Base-by-base conservation (phyloP, 441 rosid species). In the Melastoma candidum region DNA sequence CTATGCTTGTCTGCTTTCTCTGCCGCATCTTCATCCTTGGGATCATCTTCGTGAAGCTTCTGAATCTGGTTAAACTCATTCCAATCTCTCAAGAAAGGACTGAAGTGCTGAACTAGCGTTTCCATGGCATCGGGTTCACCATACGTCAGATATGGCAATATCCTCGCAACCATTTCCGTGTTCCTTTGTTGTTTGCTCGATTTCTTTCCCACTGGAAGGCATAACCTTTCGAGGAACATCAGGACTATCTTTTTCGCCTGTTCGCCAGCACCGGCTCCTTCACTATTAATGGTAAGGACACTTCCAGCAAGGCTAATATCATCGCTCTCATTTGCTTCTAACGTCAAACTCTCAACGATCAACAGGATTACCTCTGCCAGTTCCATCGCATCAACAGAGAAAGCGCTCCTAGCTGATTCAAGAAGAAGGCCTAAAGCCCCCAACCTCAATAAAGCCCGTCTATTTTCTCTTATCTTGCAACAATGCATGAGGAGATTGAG, bases 61-160 rank as follows among this genome's bases (percentile, higher is more conserved):
- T 89, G 95, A 78, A 92, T 70, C 47, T 47, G 71, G 74, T 95
- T 87, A 66, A 89, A 95, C 57, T 82, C 98, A 56, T 73, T 59
- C 99, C 99, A 95, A 72, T 92, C 75, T 72, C 77, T 88, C 83
- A 95, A 74, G 75, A 73, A 87, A 13, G 95, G 90, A 58, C 74
- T 76, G 70, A 95, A 95, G 73, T 95, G 96, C 73, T 86, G 85
- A 72, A 92, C 78, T 36, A 95, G 95, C 47, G 95, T 96, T 75
- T 86, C 97, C 98, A 92, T 95, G 7, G 99, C 99, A 69, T 94
- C 96, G 68, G 98, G 90, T 76, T 95, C 98, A 72, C 99, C 99
- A 70, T 95, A 95, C 53, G 99, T 95, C 69, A 95, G 78, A 72
- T 89, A 92, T 3, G 99, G 99, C 74, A 95, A 81, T 66, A 95